Evolutionary conservation across 2,329 filamentous ascomycete species (phyloP).

Genomic region (Aspergillus phoenicis): DNA sequence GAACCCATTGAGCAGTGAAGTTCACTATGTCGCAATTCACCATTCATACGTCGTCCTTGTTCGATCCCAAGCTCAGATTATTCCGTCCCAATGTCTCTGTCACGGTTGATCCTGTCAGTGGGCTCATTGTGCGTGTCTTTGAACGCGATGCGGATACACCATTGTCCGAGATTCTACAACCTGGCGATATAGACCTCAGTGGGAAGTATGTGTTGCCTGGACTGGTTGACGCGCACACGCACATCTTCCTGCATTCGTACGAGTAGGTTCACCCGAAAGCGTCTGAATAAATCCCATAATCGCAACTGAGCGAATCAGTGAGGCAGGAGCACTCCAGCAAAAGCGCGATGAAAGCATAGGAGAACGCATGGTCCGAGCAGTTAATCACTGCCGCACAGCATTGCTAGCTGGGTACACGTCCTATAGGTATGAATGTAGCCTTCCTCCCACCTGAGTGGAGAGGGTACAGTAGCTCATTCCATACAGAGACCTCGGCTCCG

Average conservation of each 20-base stretch:
- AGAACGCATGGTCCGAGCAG: not conserved
- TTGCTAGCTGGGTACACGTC: not conserved
- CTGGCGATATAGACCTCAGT: not conserved
- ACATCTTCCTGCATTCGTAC: not conserved
- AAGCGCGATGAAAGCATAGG: not conserved
- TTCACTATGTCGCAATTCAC: not conserved
- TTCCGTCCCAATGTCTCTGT: not conserved
- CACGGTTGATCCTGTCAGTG: not conserved
- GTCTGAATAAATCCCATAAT: not conserved
- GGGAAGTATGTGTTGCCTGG: not conserved
- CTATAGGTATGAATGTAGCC: not conserved
- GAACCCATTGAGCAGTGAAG: not conserved
- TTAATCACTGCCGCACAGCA: not conserved
- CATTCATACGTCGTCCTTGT: not conserved
- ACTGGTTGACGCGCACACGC: not conserved
- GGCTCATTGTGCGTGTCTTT: not conserved
- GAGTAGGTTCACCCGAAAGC: not conserved
- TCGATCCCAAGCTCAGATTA: not conserved
- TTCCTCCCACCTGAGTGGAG: not conserved
- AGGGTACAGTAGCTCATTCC: not conserved
- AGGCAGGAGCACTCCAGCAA: not conserved
- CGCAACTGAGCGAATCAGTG: not conserved
- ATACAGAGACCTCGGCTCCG: not conserved
- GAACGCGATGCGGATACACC: not conserved
- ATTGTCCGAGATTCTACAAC: not conserved